Evolutionary conservation across 352 stramenopile genomes (phyloP).

Genomic region (Thalassiosira hispida): DNA sequence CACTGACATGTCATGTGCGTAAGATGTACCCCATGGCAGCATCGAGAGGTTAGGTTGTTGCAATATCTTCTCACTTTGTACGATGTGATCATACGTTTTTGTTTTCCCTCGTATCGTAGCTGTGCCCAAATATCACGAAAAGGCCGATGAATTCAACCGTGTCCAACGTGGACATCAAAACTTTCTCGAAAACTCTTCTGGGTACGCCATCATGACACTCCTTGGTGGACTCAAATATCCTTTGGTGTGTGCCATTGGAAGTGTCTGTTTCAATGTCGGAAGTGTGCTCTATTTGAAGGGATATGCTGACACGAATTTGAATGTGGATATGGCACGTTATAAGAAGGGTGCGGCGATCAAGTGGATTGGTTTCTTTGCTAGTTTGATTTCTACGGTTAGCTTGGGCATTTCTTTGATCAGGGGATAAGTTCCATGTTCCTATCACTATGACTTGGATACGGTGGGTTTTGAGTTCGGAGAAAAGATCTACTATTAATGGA

Average conservation of each 20-base stretch:
- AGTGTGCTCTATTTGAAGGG: slow-evolving; percentile 66
- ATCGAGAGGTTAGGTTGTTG: too few relatives aligned
- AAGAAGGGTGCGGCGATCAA: slow-evolving; percentile 74
- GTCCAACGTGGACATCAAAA: slow-evolving; percentile 81
- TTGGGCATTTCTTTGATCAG: slow-evolving; percentile 33
- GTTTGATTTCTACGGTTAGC: slow-evolving; percentile 31
- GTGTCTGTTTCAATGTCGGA: slow-evolving; percentile 62
- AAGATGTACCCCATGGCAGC: too few relatives aligned
- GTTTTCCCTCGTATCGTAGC: slow-evolving; percentile 3
- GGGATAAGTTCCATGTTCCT: neutral
- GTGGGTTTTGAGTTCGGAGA: too few relatives aligned
- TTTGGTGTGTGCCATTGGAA: slow-evolving; percentile 32
- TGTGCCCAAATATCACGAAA: slow-evolving; percentile 67
- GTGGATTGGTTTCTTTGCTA: slow-evolving; percentile 71
- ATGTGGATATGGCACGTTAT: slow-evolving; percentile 71
- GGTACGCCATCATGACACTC: slow-evolving; percentile 52
- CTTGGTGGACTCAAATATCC: slow-evolving; percentile 66
- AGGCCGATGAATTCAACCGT: slow-evolving; percentile 80
- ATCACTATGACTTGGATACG: neutral
- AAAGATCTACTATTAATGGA: too few relatives aligned
- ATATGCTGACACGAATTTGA: slow-evolving; percentile 64
- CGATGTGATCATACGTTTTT: too few relatives aligned
- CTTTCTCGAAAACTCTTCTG: slow-evolving; percentile 56
- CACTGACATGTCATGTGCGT: too few relatives aligned
- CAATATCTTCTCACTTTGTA: too few relatives aligned